Evolutionary conservation across 805 yeast genomes (phyloP).

Genomic region (Pichia rugopelliculosa): DNA sequence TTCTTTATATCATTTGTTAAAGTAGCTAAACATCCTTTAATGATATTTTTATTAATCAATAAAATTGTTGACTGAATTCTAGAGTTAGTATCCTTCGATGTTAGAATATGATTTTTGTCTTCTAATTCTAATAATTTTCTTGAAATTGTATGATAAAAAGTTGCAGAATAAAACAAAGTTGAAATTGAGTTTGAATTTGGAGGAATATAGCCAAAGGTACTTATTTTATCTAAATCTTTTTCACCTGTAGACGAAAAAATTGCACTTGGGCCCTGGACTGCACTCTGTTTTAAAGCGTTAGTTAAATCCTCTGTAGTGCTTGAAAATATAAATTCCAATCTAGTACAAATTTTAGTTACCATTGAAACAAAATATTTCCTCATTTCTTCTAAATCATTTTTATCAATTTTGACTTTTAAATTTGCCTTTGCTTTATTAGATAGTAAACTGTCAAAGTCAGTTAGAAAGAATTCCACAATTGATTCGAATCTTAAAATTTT

Average conservation of each 20-base stretch:
- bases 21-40: slow-evolving; percentile 21
- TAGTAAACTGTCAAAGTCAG: slow-evolving; percentile 27
- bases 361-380: slow-evolving; percentile 24
- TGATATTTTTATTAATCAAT: slow-evolving; percentile 20
- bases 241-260: slow-evolving; percentile 3
- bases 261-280: slow-evolving; percentile 4
- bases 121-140: slow-evolving; percentile 28
- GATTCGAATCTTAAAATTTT: slow-evolving; percentile 47
- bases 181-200: slow-evolving; percentile 58
- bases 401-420: slow-evolving; percentile 31
- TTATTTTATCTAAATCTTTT: slow-evolving; percentile 10
- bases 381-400: slow-evolving; percentile 36
- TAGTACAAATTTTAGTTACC: slow-evolving; percentile 23
- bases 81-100: slow-evolving; percentile 29
- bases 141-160: slow-evolving; percentile 36
- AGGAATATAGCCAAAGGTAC: slow-evolving; percentile 51
- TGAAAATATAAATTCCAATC: slow-evolving; percentile 23
- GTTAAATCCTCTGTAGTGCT: slow-evolving; percentile 34
- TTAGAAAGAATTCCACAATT: slow-evolving; percentile 46
- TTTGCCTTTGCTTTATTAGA: slow-evolving; percentile 21
- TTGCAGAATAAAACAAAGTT: slow-evolving; percentile 44
- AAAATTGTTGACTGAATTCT: slow-evolving; percentile 7
- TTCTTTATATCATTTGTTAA: slow-evolving; percentile 22
- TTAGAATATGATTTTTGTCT: slow-evolving; percentile 33
- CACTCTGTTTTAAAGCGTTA: slow-evolving; percentile 14